A percentile compares a stretch with the other conserved stretches of the same genome.
Conservation (phyloP, 208 protist genomes). For the Kentomonas sorsogonicus region DNA sequence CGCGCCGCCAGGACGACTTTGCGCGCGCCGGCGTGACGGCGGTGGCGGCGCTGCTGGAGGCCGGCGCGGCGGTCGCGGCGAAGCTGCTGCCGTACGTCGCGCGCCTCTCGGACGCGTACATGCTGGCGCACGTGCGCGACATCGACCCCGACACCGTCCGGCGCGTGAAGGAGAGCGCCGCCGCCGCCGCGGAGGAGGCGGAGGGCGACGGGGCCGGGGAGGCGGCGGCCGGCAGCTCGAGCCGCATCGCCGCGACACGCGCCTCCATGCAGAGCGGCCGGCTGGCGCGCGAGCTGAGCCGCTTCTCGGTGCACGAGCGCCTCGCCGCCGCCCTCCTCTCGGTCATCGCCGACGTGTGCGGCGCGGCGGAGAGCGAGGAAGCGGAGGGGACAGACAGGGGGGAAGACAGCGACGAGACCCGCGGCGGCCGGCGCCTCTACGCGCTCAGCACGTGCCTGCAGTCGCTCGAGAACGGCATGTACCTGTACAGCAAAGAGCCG, state of each 20-base stretch:
- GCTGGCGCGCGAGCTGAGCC: slow-evolving; percentile 71
- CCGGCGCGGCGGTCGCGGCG: slow-evolving; percentile 24
- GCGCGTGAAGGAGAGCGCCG: slow-evolving; percentile 16
- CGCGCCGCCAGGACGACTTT: slow-evolving; percentile 52
- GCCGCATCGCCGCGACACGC: slow-evolving; percentile 26
- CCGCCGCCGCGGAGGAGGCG: slow-evolving; percentile 16
- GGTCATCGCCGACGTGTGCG: slow-evolving; percentile 54
- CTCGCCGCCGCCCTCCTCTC: slow-evolving; percentile 63
- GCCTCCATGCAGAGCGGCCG: slow-evolving; percentile 72
- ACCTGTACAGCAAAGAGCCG: slow-evolving; percentile 80
- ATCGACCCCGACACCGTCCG: slow-evolving; percentile 74
- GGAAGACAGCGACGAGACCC: too few species aligned
- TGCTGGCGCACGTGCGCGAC: slow-evolving; percentile 70
- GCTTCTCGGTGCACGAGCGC: slow-evolving; percentile 80
- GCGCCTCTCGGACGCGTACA: slow-evolving; percentile 63
- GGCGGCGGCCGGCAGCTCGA: too few species aligned
- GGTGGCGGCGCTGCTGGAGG: slow-evolving; percentile 43
- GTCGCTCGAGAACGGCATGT: slow-evolving; percentile 68
- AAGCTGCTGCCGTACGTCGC: slow-evolving; percentile 58
- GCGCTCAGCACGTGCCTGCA: slow-evolving; percentile 46
- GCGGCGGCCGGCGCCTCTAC: slow-evolving; percentile 25
- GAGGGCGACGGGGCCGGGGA: slow-evolving; percentile 4
- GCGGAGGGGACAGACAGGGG: too few species aligned
- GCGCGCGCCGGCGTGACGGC: slow-evolving; percentile 53
- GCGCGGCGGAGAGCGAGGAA: too few species aligned